A percentile compares a stretch with the other conserved stretches of the same genome.
phyloP scores from a whole-genome alignment of 192 early-diverging fungal genomes.

The Mortierella claussenii region DNA sequence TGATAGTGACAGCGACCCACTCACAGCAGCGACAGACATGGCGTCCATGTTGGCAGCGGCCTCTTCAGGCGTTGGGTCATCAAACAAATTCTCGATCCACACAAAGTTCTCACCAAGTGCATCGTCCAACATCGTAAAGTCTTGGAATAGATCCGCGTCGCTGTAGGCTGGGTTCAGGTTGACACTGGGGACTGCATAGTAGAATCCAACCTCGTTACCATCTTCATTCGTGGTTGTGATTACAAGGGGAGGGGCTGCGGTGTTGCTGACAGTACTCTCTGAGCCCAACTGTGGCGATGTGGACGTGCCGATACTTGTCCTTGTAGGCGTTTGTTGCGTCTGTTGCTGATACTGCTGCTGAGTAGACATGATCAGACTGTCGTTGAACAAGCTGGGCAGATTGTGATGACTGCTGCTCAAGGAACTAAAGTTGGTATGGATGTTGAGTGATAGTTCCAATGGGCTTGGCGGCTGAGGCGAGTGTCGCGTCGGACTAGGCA shows the following conservation, averaged over 20 bases:
- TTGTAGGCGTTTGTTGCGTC: constrained; percentile 5
- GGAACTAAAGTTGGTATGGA: constrained; percentile 39
- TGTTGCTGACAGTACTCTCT: not conserved
- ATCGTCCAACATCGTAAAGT: constrained; percentile 54
- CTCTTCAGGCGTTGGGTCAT: constrained; percentile 42
- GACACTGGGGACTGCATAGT: constrained; percentile 42
- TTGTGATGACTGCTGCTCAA: constrained; percentile 33
- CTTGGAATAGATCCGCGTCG: constrained; percentile 47
- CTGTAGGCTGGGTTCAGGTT: constrained; percentile 48
- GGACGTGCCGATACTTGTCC: constrained; percentile 31
- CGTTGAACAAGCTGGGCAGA: constrained; percentile 34
- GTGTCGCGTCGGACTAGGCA: constrained; percentile 21
- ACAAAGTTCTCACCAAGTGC: constrained; percentile 49
- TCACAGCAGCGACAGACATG: constrained; percentile 45
- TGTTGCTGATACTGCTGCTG: constrained; percentile 20
- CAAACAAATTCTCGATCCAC: constrained; percentile 52
- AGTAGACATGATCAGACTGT: constrained; percentile 21
- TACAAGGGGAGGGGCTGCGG: constrained; percentile 35
- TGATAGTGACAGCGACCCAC: not conserved
- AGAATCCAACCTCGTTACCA: constrained; percentile 48
- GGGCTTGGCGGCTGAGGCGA: constrained; percentile 44
- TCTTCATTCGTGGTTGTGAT: constrained; percentile 52
- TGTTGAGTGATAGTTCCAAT: constrained; percentile 33
- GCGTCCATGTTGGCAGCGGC: constrained; percentile 35
- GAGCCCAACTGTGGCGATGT: constrained; percentile 42